Base-by-base conservation (phyloP, 2,329 filamentous ascomycete species). In the Fusarium sp. region DNA sequence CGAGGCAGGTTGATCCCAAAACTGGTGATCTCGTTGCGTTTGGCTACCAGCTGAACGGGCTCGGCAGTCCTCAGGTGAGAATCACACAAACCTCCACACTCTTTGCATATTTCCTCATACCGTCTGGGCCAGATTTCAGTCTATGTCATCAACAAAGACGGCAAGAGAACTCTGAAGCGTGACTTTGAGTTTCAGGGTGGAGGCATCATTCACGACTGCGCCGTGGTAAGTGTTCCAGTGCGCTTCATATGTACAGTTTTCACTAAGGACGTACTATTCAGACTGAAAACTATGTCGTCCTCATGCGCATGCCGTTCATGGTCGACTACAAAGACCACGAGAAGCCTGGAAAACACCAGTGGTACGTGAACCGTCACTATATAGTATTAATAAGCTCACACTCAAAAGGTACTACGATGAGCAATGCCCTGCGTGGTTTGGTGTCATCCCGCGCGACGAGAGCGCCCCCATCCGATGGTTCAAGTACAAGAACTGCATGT, bases 401-500 rank as follows among this genome's bases (percentile, higher is more conserved):
- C 27, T 30, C 27, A 30, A 9, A 8, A 30, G 27, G 56, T 58
- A 58, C 23, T 58, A 58, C 34, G 56, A 58, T 14, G 56, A 58
- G 5, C 4, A 58, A 2, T 20, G 20, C 16, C 56, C 56, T 7
- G 56, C 34, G 2, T 58, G 56, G 56, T 58, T 58, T 11, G 56
- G 56, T 8, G 56, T 58, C 6, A 30, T 58, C 20, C 56, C 56
- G 3, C 56, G 56, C 20, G 9, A 58, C 23, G 34, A 14, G 10
- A 58, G 14, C 10, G n/a, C 23, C 6, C 56, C 56, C 2, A 11
- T 58, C 0, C 56, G 56, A 13, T 58, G 56, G 56, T 58, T 58
- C 56, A 25, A 58, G 34, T 58, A 58, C 20, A 58, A 58, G 20
- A 58, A 58, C 23, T 58, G 56, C 34, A 58, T 58, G 56, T 37